Percentiles rank a stretch among this genome's conserved stretches.
Conservation (phyloP, 352 stramenopile genomes). For the Phytophthora rubi region DNA sequence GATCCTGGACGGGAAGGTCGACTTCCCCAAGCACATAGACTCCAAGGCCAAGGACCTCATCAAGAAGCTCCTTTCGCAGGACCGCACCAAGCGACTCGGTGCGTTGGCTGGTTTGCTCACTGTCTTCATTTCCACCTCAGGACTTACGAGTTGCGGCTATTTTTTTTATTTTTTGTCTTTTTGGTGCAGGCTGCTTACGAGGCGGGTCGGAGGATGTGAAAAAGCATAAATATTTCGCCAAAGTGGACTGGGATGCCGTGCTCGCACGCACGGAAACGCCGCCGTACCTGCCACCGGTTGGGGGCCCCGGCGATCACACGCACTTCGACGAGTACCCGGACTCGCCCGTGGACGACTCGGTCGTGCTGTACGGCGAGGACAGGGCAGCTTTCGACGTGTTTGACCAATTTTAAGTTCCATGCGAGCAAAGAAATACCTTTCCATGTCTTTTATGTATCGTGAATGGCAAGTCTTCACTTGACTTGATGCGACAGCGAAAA, state of each 20-base stretch:
- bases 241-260: constrained; percentile 86
- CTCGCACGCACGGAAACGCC: constrained; percentile 73
- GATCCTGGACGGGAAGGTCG: constrained; percentile 91
- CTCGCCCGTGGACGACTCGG: constrained; percentile 85
- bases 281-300: constrained; percentile 88
- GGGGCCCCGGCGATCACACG: constrained; percentile 86
- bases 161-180: background rate
- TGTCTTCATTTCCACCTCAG: background rate
- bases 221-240: constrained; percentile 94
- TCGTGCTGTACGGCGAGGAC: constrained; percentile 87
- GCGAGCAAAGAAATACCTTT: constrained; percentile 36
- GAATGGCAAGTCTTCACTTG: background rate
- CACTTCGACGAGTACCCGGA: constrained; percentile 96
- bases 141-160: constrained; percentile 10
- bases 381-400: constrained; percentile 86
- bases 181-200: constrained; percentile 85
- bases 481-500: too few species aligned
- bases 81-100: constrained; percentile 90
- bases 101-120: constrained; percentile 26
- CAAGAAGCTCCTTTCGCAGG: constrained; percentile 91
- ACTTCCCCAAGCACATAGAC: constrained; percentile 92
- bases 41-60: constrained; percentile 91
- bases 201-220: constrained; percentile 90
- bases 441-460: constrained; percentile 18
- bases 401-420: constrained; percentile 80